Conservation (phyloP, 495 filamentous ascomycete genomes). For the Penicillium turbatum region DNA sequence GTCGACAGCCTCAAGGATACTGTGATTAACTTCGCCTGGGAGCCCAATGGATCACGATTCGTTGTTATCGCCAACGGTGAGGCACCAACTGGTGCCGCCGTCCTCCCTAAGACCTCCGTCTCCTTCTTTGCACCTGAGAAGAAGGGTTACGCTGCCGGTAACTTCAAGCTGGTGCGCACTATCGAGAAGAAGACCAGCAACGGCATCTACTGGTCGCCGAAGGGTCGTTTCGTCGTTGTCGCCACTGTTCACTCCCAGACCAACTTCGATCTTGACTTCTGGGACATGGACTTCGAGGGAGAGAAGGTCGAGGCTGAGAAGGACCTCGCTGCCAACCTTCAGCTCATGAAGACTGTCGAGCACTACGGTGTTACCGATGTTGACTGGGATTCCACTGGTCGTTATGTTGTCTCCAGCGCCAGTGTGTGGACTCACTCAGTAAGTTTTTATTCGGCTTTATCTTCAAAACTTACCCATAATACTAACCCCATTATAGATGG, state of each 20-base stretch:
- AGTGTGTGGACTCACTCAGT: slow-evolving; percentile 93
- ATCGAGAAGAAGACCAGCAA: slow-evolving; percentile 99
- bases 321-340: slow-evolving; percentile 89
- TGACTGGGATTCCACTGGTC: slow-evolving; percentile 95
- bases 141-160: slow-evolving; percentile 73
- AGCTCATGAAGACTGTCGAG: slow-evolving; percentile 85
- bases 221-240: slow-evolving; percentile 88
- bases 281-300: slow-evolving; percentile 94
- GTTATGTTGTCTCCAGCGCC: slow-evolving; percentile 87
- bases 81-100: slow-evolving; percentile 68
- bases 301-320: slow-evolving; percentile 90
- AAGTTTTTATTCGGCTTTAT: slow-evolving; percentile 35
- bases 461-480: slow-evolving; percentile 1
- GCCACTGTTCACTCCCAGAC: slow-evolving; percentile 88
- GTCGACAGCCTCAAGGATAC: slow-evolving; percentile 96
- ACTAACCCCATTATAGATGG: slow-evolving; percentile 66
- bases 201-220: slow-evolving; percentile 98
- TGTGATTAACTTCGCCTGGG: slow-evolving; percentile 99
- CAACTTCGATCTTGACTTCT: slow-evolving; percentile 95
- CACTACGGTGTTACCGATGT: slow-evolving; percentile 98
- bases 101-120: slow-evolving; percentile 89
- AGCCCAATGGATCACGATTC: slow-evolving; percentile 94
- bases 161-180: slow-evolving; percentile 91
- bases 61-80: slow-evolving; percentile 95
- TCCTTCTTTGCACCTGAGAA: slow-evolving; percentile 97